phyloP scores from a whole-genome alignment of 1,284 basidiomycete species.

The Takashimella koratensis region DNA sequence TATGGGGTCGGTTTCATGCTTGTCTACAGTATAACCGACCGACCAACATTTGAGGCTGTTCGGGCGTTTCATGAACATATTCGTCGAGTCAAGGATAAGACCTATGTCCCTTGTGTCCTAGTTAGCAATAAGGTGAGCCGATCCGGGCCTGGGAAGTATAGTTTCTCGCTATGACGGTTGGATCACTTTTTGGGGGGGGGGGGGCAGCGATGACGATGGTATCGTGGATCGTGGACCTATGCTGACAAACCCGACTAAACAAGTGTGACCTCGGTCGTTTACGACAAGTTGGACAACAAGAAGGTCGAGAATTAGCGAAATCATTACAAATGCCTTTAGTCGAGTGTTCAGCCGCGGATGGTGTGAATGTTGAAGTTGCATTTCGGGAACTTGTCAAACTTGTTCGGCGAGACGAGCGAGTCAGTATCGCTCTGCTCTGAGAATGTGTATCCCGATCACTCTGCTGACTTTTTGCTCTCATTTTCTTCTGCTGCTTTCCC shows the following conservation, averaged over 20 bases:
- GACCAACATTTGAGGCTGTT: constrained; percentile 55
- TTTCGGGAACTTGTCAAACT: constrained; percentile 55
- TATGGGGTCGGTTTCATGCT: constrained; percentile 57
- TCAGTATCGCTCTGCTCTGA: too few species aligned
- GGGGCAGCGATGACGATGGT: too few species aligned
- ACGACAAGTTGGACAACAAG: constrained; percentile 51
- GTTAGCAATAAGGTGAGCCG: constrained; percentile 48
- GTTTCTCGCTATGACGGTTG: too few species aligned
- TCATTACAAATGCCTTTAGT: constrained; percentile 54
- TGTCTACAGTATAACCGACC: constrained; percentile 56
- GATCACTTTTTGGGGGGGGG: too few species aligned
- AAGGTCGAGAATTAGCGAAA: constrained; percentile 54
- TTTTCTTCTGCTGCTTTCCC: too few species aligned
- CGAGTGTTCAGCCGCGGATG: constrained; percentile 56
- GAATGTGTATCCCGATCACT: too few species aligned
- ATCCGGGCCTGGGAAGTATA: too few species aligned
- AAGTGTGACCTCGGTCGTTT: constrained; percentile 56
- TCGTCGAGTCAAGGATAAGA: constrained; percentile 53
- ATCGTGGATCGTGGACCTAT: not conserved
- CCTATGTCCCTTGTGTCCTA: constrained; percentile 55
- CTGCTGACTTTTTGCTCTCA: too few species aligned
- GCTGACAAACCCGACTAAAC: constrained; percentile 36
- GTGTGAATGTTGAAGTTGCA: constrained; percentile 57
- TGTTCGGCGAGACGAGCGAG: constrained; percentile 54
- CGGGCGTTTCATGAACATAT: constrained; percentile 55